Conservation (phyloP, 768 basidiomycete species). For the Amanita phalloides region DNA sequence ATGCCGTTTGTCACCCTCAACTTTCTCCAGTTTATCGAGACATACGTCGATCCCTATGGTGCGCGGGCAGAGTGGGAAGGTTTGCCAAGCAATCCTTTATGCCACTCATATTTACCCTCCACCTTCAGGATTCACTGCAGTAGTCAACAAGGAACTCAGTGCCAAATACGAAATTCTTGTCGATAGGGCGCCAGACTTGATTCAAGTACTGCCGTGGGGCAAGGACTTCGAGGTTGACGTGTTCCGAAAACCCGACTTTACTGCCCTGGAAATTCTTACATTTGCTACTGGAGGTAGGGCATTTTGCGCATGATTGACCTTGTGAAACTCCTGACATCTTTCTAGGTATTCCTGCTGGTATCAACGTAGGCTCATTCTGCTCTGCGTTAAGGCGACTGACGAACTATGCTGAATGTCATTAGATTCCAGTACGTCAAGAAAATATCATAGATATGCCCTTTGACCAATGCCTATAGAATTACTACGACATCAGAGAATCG, state of each 20-base stretch:
- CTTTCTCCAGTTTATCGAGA: constrained; percentile 53
- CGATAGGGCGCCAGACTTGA: constrained; percentile 62
- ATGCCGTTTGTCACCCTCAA: background rate
- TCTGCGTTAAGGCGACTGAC: background rate
- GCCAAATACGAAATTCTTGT: constrained; percentile 76
- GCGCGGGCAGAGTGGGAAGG: constrained; percentile 94
- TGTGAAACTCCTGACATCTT: constrained; percentile 2
- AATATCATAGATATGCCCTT: background rate
- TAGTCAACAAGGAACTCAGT: constrained; percentile 77
- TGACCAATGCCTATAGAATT: constrained; percentile 36
- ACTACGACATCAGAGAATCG: constrained; percentile 74
- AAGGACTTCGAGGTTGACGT: constrained; percentile 52
- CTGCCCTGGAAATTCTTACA: constrained; percentile 69
- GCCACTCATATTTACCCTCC: constrained; percentile 6
- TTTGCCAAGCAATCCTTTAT: constrained; percentile 11
- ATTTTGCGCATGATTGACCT: background rate
- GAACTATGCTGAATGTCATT: background rate
- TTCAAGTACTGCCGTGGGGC: constrained; percentile 82
- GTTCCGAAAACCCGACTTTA: constrained; percentile 84
- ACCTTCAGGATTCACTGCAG: constrained; percentile 70
- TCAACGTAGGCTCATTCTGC: constrained; percentile 44
- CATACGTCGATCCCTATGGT: constrained; percentile 83
- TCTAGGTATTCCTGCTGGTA: constrained; percentile 75
- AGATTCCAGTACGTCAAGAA: constrained; percentile 50
- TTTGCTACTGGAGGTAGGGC: constrained; percentile 73